Base-by-base conservation (phyloP, 2,329 filamentous ascomycete species). In the Fusarium nygamai region DNA sequence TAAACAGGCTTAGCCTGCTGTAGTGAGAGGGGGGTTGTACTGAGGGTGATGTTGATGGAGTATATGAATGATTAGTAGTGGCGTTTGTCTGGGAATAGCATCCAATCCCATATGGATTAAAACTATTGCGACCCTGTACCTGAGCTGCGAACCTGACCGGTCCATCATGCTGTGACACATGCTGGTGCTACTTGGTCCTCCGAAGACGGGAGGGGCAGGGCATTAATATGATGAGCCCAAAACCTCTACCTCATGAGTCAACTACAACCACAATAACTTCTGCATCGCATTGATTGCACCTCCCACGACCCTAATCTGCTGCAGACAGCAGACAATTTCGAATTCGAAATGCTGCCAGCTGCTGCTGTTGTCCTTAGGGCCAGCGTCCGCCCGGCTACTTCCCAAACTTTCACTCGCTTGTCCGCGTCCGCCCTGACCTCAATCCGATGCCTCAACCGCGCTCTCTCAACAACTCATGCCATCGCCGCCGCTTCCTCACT, bases 1-100 rank as follows among this genome's bases (percentile, higher is more conserved):
- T 44, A n/a, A 29, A 43, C 34, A 29, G 48, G 48, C 48, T 53
- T 24, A 53, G 47, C 59, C 59, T 44, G 34, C 24, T 54, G 63
- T 64, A 64, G 63, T 38, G 36, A 57, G 31, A 36, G n/a, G 44
- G 44, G 43, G 57, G 44, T 61, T 50, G 27, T 61, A 16, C 19
- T 24, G 5, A 27, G 2, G 6, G 0, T 1, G 17, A 0, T 0
- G 4, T 1, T 17, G 5, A 6, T 2, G 0, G 2, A 27, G 9
- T 53, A 36, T 53, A 36, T 38, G 36, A 19, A 38, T 38, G 17
- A 38, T 38, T 36, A 6, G 34, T 36, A 9, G 8, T 36, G 8
- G 34, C 8, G 17, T 36, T 36, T 19, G 34, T 19, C 0, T 36
- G 34, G 16, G 34, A 36, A 36, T 36, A 36, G 34, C 34, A 36